Evolutionary conservation across 768 basidiomycete species (phyloP), one percentile per base, ranked within the genome.

Genomic region (Pleurotus tuoliensis): DNA sequence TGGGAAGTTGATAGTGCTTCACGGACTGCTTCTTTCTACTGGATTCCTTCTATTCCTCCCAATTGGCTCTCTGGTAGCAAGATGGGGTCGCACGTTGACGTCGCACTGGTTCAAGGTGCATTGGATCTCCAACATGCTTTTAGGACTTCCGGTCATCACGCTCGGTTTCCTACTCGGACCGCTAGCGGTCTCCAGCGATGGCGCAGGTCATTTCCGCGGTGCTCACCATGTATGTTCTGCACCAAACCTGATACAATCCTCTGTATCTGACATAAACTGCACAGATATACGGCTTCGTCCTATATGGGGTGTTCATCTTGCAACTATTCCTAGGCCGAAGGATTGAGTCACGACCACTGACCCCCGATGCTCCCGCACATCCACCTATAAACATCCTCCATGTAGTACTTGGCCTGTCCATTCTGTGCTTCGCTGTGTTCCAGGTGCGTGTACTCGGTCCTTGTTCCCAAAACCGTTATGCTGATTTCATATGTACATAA

Each of bases 31-130:
- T 22, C 73, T 80, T 8, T 73, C 78, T 7, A 60, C 82, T 34
- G 84, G 82, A 0, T 83, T 86, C 66, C 68, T 86, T 56, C 67
- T 86, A 20, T 59, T 86, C 38, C 68, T 87, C 1, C 86, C 86
- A 4, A 55, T 75, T 6, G 81, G 82, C 7, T 73, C 77, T 0
- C 69, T 87, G 40, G 64, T 82, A 27, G 84, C 81, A 11, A 77
- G 85, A 18, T 82, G 77, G 72, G 73, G 73, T 15, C 70, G 86
- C 48, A 78, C 80, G 2, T 67, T 80, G 57, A 78, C 77, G 4
- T 66, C 72, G 9, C 70, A 68, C 53, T 87, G 86, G 86, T 79
- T 85, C 67, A 76, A 73, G n/a, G 68, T 70, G 2, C 87, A 88
- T 60, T 75, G 75, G 71, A 63, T 77, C 20, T 63, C 78, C 58